Percentiles rank a stretch among this genome's conserved stretches.
Conservation (phyloP, 2,329 filamentous ascomycete species). For the Pseudopithomyces chartarum region DNA sequence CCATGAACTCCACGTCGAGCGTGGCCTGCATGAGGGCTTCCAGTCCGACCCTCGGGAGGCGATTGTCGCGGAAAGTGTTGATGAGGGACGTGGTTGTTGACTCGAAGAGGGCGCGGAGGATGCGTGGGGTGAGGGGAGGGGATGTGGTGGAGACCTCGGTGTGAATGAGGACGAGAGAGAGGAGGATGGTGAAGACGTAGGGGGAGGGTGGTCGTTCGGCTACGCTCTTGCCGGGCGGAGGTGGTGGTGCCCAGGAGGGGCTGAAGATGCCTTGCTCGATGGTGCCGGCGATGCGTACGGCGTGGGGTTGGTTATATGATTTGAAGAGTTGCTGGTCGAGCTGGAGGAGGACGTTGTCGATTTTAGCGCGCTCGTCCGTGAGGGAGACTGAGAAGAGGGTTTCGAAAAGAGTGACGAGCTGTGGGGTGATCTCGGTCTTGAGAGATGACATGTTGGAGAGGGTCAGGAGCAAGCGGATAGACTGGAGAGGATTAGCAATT, state of each 20-base stretch:
- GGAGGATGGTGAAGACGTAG: conserved; percentile 87
- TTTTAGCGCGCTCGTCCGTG: conserved; percentile 89
- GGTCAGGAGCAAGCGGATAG: conserved; percentile 90
- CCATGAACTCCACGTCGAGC: conserved; percentile 94
- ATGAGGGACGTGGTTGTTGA: conserved; percentile 81
- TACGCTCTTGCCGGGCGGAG: conserved; percentile 39
- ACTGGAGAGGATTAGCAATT: conserved; percentile 57
- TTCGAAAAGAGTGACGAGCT: conserved; percentile 90
- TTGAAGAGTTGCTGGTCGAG: conserved; percentile 92
- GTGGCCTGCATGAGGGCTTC: conserved; percentile 94
- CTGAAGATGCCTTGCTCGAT: conserved; percentile 75
- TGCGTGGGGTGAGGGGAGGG: conserved; percentile 74
- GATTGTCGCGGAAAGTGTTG: conserved; percentile 69
- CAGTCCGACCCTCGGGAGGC: conserved; percentile 66
- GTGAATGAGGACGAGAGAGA: conserved; percentile 87
- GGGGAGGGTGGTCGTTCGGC: conserved; percentile 76
- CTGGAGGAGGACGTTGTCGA: conserved; percentile 86
- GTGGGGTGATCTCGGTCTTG: conserved; percentile 79
- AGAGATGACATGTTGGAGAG: conserved; percentile 89
- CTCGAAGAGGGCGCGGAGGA: conserved; percentile 86
- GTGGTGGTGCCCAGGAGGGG: conserved; percentile 71
- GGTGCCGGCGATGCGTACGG: conserved; percentile 62
- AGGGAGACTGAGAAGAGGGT: conserved; percentile 92
- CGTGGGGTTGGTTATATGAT: conserved; percentile 78
- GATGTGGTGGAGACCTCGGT: conserved; percentile 68